Evolutionary conservation across 345 rosid genomes (phyloP), one percentile per base, ranked within the genome.

Genomic region (Draba incana): DNA sequence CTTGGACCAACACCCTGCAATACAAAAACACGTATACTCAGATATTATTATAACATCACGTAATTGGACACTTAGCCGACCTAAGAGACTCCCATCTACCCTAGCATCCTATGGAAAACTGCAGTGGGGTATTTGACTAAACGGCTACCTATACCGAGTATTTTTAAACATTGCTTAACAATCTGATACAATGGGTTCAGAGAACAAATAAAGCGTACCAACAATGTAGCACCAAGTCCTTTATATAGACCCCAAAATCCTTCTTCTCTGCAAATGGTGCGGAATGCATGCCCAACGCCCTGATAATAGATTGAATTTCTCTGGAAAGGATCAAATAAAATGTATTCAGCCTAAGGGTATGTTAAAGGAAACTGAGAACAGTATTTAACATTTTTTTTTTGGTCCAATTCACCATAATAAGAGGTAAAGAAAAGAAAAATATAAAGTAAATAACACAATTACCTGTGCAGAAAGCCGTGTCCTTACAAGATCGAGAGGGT

Each of bases 391-490:
- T 20, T 20, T 1, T 20, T 20, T 20, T 20, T 20, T 20, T n/a
- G n/a, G 20, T 38, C 25, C 11, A 6, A 3, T 25, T 38, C n/a
- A 50, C 13, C 51, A 14, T 55, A 35, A 5, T 3, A 62, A 27
- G 16, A 66, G 23, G 2, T 33, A 45, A 37, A 11, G n/a, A 38
- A 24, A 2, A 45, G 4, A 2, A 28, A 51, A 20, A 20, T 20
- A 20, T 20, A 20, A 20, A 14, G 9, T 20, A 16, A 39, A 67
- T 37, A 45, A 59, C 1, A 53, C 5, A 61, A 49, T 74, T 77
- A 92, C 98, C 98, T 92, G 99, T 6, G 97, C 92, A 49, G 99
- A 85, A 64, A 94, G 96, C 20, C 98, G 93, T 12, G 98, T 94
- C 80, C 99, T 84, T 30, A 89, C 96, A 70, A 94, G 98, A 88